phyloP scores from a whole-genome alignment of 148 eudicot species.

The Vaccinium myrtillus region DNA sequence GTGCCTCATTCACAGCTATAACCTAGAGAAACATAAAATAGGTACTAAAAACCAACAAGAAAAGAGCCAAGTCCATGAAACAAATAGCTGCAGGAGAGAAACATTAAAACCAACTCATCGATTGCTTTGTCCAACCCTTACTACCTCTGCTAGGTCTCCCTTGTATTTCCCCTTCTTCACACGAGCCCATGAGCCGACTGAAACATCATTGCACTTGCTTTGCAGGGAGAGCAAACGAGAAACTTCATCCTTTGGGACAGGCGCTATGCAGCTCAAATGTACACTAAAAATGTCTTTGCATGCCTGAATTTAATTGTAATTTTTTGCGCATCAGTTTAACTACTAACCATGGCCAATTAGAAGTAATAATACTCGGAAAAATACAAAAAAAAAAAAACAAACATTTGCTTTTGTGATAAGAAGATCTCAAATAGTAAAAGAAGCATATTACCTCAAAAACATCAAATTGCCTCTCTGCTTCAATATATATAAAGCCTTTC shows the following conservation, averaged over 20 bases:
- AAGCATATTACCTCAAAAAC: constrained; percentile 54
- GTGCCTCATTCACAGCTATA: constrained; percentile 55
- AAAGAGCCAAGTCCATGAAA: neutral
- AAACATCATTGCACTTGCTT: constrained; percentile 53
- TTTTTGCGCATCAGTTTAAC: neutral
- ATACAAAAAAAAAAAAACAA: neutral
- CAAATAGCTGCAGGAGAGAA: neutral
- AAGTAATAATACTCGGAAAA: neutral
- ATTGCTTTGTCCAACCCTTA: constrained; percentile 6
- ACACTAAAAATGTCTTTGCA: constrained; percentile 72
- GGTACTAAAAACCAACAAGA: constrained; percentile 13
- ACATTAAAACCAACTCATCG: constrained; percentile 8
- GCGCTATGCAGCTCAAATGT: constrained; percentile 50
- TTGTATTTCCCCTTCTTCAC: constrained; percentile 83
- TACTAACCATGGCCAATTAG: neutral
- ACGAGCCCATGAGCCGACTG: constrained; percentile 81
- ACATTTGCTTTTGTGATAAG: neutral
- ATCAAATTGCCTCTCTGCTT: constrained; percentile 76
- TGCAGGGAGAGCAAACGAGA: constrained; percentile 57
- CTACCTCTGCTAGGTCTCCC: constrained; percentile 89
- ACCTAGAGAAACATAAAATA: constrained; percentile 47
- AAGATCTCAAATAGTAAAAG: neutral
- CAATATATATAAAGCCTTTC: constrained; percentile 81
- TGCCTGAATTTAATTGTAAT: constrained; percentile 46
- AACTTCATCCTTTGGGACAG: constrained; percentile 63